Evolutionary conservation across 345 rosid genomes (phyloP), one percentile per base, ranked within the genome.

Genomic region (Excoecaria agallocha): DNA sequence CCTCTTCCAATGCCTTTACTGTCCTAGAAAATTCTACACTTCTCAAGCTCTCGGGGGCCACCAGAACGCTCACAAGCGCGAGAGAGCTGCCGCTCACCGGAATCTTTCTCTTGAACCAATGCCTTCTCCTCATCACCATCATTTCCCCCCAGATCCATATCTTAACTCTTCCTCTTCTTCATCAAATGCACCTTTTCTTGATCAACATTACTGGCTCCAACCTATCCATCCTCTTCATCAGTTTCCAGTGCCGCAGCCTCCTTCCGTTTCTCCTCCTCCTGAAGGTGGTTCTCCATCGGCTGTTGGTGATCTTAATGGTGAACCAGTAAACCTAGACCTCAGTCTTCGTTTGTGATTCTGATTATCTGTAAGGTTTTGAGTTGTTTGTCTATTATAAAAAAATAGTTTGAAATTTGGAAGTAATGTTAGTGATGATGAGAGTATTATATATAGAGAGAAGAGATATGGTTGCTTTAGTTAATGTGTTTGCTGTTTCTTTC

Each of bases 41-140:
- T 92, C 97, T 17, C 98, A 94, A 81, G 98, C 98, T 59, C 94
- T 94, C 35, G 98, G 98, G 9, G 97, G 98, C 77, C 98, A 94
- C 85, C 97, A 94, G 43, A 94, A 92, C 82, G 98, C 97, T 10
- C 98, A 94, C 90, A 92, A 90, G 82, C 87, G 97, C 12, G 97
- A 94, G 84, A 82, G 97, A 75, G 98, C 98, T 15, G 96, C 97
- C 3, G 86, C 89, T 70, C 89, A 94, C 11, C 82, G 91, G 41
- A 86, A 84, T 83, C 70, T 78, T 73, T 69, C 77, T 56, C 66
- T 76, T 48, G n/a, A 64, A 22, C 30, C 73, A 57, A 8, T 25
- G 24, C 25, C 25, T 6, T 8, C 61, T 8, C 30, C 6, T 13
- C 30, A 30, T 30, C 30, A 30, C 2, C 30, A 30, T 30, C 50